Evolutionary conservation across 805 yeast genomes (phyloP).

Genomic region (Cyberlindnera saturnus): DNA sequence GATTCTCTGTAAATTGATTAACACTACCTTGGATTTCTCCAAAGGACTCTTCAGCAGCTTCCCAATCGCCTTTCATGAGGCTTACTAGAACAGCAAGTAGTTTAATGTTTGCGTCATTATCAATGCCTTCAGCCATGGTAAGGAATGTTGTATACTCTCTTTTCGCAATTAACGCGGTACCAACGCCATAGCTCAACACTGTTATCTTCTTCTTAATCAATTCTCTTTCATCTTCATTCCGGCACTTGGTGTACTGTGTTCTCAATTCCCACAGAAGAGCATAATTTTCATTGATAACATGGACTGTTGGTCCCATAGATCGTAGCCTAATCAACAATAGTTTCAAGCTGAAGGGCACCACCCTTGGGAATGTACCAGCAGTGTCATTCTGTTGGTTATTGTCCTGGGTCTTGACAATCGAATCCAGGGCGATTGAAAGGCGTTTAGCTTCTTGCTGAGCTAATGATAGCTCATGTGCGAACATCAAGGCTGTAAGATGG

Average conservation of each 20-base stretch:
- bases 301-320: constrained; percentile 17
- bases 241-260: neutral
- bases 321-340: constrained; percentile 20
- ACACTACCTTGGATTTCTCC: constrained; percentile 3
- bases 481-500: constrained; percentile 14
- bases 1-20: neutral
- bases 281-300: constrained; percentile 12
- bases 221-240: neutral
- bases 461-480: constrained; percentile 17
- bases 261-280: constrained; percentile 13
- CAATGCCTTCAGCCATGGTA: constrained; percentile 18
- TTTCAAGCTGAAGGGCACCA: constrained; percentile 17
- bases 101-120: constrained; percentile 2
- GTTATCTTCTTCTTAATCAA: constrained; percentile 2
- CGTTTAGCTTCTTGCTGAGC: constrained; percentile 24
- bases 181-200: constrained; percentile 16
- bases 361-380: constrained; percentile 9
- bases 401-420: constrained; percentile 2
- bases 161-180: constrained; percentile 23
- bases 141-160: constrained; percentile 24
- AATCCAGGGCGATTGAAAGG: constrained; percentile 16
- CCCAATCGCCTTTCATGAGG: constrained; percentile 22
- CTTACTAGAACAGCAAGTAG: constrained; percentile 17
- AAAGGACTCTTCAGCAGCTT: constrained; percentile 5
- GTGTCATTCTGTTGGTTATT: neutral